These are phyloP conservation scores for Neonectria hederae DNA, from an alignment of 2,329 filamentous ascomycete genomes.

Conservation along the genomic window DNA sequence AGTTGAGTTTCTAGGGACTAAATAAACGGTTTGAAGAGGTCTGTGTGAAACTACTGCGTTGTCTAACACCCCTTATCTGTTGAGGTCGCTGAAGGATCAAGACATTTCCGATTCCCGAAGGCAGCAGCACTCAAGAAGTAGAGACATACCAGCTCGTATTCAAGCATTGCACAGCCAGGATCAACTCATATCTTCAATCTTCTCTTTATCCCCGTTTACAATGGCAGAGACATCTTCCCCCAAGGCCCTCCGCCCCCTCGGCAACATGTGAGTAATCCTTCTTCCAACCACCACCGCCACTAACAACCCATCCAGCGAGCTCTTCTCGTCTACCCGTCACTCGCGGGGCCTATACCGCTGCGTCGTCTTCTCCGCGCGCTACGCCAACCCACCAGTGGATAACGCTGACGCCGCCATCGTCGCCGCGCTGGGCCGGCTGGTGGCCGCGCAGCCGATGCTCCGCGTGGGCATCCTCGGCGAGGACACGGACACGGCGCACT, in stretches of 20 bases:
- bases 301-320: conserved; percentile 49
- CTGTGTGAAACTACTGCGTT: background rate
- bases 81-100: background rate
- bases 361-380: conserved; percentile 57
- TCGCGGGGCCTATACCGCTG: conserved; percentile 57
- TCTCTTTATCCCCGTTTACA: background rate
- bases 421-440: conserved; percentile 51
- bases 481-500: conserved; percentile 54
- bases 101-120: background rate
- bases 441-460: conserved; percentile 57
- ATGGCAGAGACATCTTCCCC: conserved; percentile 23
- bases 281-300: conserved; percentile 8
- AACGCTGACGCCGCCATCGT: conserved; percentile 41
- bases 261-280: conserved; percentile 35
- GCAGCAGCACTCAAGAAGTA: background rate
- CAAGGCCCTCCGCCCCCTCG: conserved; percentile 38
- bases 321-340: conserved; percentile 57
- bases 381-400: conserved; percentile 39
- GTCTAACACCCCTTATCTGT: background rate
- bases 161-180: background rate
- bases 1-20: background rate
- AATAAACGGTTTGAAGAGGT: background rate
- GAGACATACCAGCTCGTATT: background rate
- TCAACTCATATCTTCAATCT: background rate
- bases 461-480: conserved; percentile 59